Conservation (phyloP, 345 rosid genomes). For the Hibiscus mutabilis region DNA sequence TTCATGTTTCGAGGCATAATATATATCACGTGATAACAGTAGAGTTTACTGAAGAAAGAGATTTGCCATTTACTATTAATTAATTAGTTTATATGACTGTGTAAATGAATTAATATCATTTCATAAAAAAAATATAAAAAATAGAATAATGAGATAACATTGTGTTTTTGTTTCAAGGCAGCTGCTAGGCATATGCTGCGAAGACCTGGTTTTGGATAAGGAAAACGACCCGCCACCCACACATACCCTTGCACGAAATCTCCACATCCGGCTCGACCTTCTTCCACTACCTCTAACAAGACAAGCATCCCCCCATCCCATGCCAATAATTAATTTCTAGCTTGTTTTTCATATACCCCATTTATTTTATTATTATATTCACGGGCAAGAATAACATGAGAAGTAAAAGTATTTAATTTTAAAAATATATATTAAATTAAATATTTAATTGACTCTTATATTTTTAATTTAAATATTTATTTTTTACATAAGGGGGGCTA, state of each 20-base stretch:
- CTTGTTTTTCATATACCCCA: too few relatives aligned
- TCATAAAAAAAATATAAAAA: background rate
- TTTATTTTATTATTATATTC: too few relatives aligned
- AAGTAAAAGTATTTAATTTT: too few relatives aligned
- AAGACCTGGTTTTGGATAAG: background rate
- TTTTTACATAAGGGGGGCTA: too few relatives aligned
- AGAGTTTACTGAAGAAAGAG: background rate
- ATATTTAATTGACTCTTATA: too few relatives aligned
- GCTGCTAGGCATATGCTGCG: background rate
- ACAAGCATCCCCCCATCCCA: background rate
- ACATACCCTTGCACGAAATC: background rate
- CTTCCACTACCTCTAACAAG: background rate
- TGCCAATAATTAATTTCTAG: background rate
- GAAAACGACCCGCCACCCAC: conserved; percentile 10
- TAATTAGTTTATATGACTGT: too few relatives aligned
- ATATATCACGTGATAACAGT: background rate
- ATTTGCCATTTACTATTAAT: too few relatives aligned
- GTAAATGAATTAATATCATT: too few relatives aligned
- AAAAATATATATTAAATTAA: too few relatives aligned
- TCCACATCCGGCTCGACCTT: background rate
- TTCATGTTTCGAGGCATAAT: too few relatives aligned
- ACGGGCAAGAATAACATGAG: too few relatives aligned
- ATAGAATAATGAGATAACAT: background rate
- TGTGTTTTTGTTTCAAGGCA: background rate
- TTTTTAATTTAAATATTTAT: too few relatives aligned